A percentile compares a stretch with the other conserved stretches of the same genome.
phyloP scores from a whole-genome alignment of 2,329 filamentous ascomycete genomes.

The Volutella citrinella region DNA sequence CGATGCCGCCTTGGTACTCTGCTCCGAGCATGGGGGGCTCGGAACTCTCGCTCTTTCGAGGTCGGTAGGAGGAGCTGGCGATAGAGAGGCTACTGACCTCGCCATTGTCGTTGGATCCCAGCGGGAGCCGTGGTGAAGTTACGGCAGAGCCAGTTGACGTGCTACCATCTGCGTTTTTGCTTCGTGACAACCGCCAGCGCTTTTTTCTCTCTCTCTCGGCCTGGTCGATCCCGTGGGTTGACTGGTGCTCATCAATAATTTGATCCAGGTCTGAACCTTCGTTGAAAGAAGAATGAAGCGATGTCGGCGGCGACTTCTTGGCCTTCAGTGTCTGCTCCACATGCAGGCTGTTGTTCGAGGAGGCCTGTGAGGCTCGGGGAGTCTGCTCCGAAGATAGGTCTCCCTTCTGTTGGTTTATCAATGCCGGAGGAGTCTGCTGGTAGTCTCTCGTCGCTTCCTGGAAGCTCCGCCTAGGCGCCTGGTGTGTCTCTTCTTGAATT shows the following conservation, averaged over 20 bases:
- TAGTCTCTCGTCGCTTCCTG: no score
- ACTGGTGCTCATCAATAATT: conserved; percentile 55
- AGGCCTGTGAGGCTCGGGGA: conserved; percentile 44
- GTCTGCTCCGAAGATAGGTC: conserved; percentile 44
- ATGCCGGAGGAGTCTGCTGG: conserved; percentile 13
- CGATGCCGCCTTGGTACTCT: conserved; percentile 38
- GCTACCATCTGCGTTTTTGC: conserved; percentile 53
- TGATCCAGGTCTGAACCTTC: conserved; percentile 81
- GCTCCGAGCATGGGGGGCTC: conserved; percentile 40
- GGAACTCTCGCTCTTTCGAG: conserved; percentile 49
- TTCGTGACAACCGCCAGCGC: conserved; percentile 70
- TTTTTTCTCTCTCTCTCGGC: conserved; percentile 68
- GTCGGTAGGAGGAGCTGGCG: conserved; percentile 54
- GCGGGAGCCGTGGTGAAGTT: conserved; percentile 41
- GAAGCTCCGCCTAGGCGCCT: no score
- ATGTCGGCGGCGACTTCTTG: conserved; percentile 71
- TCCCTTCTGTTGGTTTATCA: conserved; percentile 18
- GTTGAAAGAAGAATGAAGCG: conserved; percentile 73
- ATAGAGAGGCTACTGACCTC: conserved; percentile 67
- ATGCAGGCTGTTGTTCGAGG: conserved; percentile 39
- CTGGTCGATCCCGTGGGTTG: conserved; percentile 34
- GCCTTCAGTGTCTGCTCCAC: conserved; percentile 55
- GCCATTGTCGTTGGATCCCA: conserved; percentile 62
- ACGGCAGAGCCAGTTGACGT: conserved; percentile 38
- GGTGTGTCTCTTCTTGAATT: conserved; percentile 18